phyloP scores from a whole-genome alignment of 129 eudicot species.

The Deinandra increscens region DNA sequence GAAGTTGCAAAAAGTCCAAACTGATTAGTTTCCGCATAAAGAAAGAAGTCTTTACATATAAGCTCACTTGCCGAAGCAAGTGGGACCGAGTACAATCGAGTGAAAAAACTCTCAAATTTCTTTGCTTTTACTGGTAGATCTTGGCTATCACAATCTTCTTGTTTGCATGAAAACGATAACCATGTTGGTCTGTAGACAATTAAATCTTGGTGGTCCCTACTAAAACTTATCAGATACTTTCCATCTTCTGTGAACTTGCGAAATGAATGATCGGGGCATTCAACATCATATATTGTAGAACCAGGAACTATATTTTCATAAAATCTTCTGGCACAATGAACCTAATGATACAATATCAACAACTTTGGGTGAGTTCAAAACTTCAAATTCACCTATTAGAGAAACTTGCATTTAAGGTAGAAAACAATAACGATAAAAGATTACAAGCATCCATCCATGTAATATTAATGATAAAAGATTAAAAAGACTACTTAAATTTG shows the following conservation, averaged over 20 bases:
- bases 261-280: constrained; percentile 89
- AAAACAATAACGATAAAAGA: not conserved
- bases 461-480: no score
- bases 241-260: constrained; percentile 99
- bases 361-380: not conserved
- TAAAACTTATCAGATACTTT: constrained; percentile 82
- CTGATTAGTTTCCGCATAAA: constrained; percentile 64
- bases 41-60: constrained; percentile 94
- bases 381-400: not conserved
- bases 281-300: constrained; percentile 75
- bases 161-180: constrained; percentile 79
- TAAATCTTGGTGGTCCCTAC: constrained; percentile 87
- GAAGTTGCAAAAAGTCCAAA: constrained; percentile 97
- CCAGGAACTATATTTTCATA: constrained; percentile 94
- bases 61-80: constrained; percentile 90
- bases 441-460: no score
- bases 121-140: constrained; percentile 74
- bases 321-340: constrained; percentile 76
- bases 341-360: constrained; percentile 39
- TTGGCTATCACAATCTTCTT: constrained; percentile 59
- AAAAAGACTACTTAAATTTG: not conserved
- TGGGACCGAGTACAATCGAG: constrained; percentile 66
- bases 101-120: constrained; percentile 90
- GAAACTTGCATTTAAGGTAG: not conserved
- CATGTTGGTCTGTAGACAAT: constrained; percentile 90